Evolutionary conservation across 768 basidiomycete species (phyloP), one percentile per base, ranked within the genome.

Genomic region (Lactarius tabidus): DNA sequence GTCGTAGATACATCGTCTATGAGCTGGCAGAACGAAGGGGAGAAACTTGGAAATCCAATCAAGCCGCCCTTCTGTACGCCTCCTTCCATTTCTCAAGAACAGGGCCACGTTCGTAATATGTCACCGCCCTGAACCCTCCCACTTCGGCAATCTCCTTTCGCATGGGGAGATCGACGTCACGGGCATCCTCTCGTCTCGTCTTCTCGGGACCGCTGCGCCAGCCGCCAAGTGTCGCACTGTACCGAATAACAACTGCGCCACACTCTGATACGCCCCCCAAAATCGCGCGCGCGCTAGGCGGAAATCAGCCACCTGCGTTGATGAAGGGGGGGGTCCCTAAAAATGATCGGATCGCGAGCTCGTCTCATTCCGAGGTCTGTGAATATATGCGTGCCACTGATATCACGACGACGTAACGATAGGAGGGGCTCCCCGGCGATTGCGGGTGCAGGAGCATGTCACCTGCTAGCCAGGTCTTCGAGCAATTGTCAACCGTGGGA

Each of bases 21-120:
- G 83, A 85, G 72, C 76, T 85, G 1, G 67, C 75, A 12, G 79
- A 81, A 85, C 83, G 83, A 71, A 69, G 29, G 84, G 85, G n/a
- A n/a, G n/a, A n/a, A 10, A 72, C 75, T 20, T 76, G 86, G 60
- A 84, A 33, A 84, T 59, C 70, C 72, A 1, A 83, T 81, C 1
- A 72, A 87, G 69, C 59, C 80, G 6, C 78, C 77, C 58, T 83
- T 84, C 75, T 79, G 80, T 76, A 55, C n/a, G 76, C 39, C 17
- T 29, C 72, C 3, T 57, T 51, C 33, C 54, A 36, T 26, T 9
- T 63, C 76, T 38, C 77, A 77, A 65, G 76, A 72, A n/a, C 66
- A 36, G 15, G 23, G 1, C 67, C 18, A 75, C 76, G 69, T 74
- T 79, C 56, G 45, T 39, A 18, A 75, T 17, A 71, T 75, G 60